Percentiles rank a stretch among this genome's conserved stretches.
These are phyloP conservation scores for Eragrostis tef DNA, from an alignment of 202 grass and related monocot genomes.

Conservation along the genomic window DNA sequence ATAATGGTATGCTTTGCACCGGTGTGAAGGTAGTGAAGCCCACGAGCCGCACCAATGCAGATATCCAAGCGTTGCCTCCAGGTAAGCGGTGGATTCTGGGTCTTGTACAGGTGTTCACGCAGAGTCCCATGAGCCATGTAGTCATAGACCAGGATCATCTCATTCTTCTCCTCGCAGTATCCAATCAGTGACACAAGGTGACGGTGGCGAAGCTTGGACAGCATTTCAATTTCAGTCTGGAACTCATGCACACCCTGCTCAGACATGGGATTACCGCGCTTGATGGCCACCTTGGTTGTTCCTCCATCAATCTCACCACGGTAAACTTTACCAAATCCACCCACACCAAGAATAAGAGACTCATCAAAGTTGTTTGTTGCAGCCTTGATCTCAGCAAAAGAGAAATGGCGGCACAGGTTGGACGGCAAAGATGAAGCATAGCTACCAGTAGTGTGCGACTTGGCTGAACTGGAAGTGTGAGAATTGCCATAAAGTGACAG, in stretches of 20 bases:
- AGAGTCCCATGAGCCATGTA: slow-evolving; percentile 91
- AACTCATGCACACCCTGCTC: slow-evolving; percentile 84
- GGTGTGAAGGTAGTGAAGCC: slow-evolving; percentile 83
- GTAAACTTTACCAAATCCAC: slow-evolving; percentile 90
- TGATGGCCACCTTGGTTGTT: slow-evolving; percentile 81
- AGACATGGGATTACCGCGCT: slow-evolving; percentile 76
- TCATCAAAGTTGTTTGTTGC: slow-evolving; percentile 89
- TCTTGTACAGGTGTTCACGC: slow-evolving; percentile 86
- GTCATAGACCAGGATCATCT: slow-evolving; percentile 96
- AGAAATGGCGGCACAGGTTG: slow-evolving; percentile 88
- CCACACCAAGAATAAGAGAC: slow-evolving; percentile 75
- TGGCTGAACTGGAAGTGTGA: slow-evolving; percentile 71
- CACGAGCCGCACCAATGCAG: slow-evolving; percentile 86
- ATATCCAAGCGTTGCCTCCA: slow-evolving; percentile 90
- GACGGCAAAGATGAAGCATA: slow-evolving; percentile 86
- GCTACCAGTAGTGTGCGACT: slow-evolving; percentile 81
- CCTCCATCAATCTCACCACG: slow-evolving; percentile 72
- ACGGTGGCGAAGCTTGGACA: slow-evolving; percentile 82
- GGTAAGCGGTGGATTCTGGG: slow-evolving; percentile 70
- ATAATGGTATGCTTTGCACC: slow-evolving; percentile 87
- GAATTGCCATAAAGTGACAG: slow-evolving; percentile 87
- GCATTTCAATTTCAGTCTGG: slow-evolving; percentile 87
- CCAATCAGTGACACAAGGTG: slow-evolving; percentile 89
- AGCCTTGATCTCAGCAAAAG: slow-evolving; percentile 77
- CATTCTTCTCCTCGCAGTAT: slow-evolving; percentile 89